Percentiles rank a stretch among this genome's conserved stretches.
Conservation (phyloP, 805 yeast genomes). For the Scheffersomyces ergatensis region DNA sequence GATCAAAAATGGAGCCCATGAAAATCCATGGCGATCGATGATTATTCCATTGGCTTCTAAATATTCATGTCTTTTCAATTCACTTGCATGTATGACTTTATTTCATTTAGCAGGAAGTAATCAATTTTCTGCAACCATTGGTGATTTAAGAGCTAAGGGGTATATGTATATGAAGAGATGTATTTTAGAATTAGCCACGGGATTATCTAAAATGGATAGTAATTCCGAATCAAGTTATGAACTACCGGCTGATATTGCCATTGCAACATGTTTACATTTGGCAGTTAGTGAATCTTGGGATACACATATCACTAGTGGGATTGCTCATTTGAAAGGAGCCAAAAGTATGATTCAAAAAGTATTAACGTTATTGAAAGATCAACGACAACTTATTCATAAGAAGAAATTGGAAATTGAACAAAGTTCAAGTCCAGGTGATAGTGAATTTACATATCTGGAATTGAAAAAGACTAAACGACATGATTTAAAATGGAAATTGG, state of each 20-base stretch:
- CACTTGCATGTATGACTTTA: conserved; percentile 65
- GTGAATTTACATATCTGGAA: conserved; percentile 6
- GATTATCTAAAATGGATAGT: conserved; percentile 32
- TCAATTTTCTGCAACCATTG: conserved; percentile 38
- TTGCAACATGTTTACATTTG: conserved; percentile 60
- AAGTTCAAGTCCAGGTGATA: conserved; percentile 6
- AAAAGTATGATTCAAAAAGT: conserved; percentile 56
- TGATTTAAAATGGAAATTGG: conserved; percentile 20
- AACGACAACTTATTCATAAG: conserved; percentile 13
- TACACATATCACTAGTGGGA: conserved; percentile 62
- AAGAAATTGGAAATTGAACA: conserved; percentile 9
- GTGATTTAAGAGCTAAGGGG: conserved; percentile 48
- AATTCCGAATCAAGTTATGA: conserved; percentile 6
- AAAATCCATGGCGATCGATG: conserved; percentile 65
- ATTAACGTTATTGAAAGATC: conserved; percentile 24
- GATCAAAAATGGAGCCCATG: conserved; percentile 60
- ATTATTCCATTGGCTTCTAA: conserved; percentile 56
- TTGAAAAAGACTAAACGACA: conserved; percentile 4
- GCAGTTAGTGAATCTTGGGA: conserved; percentile 72
- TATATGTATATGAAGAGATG: conserved; percentile 58
- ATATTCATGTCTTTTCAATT: conserved; percentile 57
- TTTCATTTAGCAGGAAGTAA: conserved; percentile 48
- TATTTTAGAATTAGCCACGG: conserved; percentile 57
- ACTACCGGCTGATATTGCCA: conserved; percentile 62
- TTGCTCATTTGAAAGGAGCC: conserved; percentile 69